Percentiles rank a stretch among this genome's conserved stretches.
These are phyloP conservation scores for carrot (Daucus carota) DNA, from an alignment of 129 eudicot genomes.

Conservation along the genomic window DNA sequence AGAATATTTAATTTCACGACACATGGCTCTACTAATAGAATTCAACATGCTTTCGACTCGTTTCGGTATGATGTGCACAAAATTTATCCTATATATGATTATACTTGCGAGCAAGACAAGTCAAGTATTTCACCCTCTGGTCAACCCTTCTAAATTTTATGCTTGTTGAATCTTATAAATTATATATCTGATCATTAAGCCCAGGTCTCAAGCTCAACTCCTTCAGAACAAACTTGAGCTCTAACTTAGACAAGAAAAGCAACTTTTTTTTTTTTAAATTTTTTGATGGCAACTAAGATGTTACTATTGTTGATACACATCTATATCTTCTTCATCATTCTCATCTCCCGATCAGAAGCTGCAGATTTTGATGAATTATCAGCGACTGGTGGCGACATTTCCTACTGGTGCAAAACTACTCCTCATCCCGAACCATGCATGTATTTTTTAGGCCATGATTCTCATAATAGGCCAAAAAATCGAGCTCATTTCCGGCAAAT, in stretches of 20 bases:
- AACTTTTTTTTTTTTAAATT: neutral
- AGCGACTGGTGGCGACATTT: slow-evolving; percentile 17
- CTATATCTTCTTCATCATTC: neutral
- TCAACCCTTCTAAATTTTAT: too few relatives aligned
- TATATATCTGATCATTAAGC: neutral
- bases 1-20: too few relatives aligned
- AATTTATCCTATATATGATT: too few relatives aligned
- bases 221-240: neutral
- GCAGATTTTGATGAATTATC: slow-evolving; percentile 15
- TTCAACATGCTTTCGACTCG: too few relatives aligned
- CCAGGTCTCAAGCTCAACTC: neutral
- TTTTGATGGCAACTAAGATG: slow-evolving; percentile 21
- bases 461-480: slow-evolving; percentile 21
- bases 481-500: slow-evolving; percentile 40
- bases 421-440: slow-evolving; percentile 77
- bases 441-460: slow-evolving; percentile 32
- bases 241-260: neutral
- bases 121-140: too few relatives aligned
- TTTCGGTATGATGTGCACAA: too few relatives aligned
- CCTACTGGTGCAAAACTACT: slow-evolving; percentile 59
- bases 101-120: neutral
- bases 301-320: slow-evolving; percentile 8
- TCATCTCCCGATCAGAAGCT: slow-evolving; percentile 5
- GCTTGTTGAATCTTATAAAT: neutral
- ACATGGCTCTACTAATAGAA: too few relatives aligned